Evolutionary conservation across 2,329 filamentous ascomycete genomes (phyloP), one percentile per base, ranked within the genome.

Genomic region (Aspergillus alliaceus): DNA sequence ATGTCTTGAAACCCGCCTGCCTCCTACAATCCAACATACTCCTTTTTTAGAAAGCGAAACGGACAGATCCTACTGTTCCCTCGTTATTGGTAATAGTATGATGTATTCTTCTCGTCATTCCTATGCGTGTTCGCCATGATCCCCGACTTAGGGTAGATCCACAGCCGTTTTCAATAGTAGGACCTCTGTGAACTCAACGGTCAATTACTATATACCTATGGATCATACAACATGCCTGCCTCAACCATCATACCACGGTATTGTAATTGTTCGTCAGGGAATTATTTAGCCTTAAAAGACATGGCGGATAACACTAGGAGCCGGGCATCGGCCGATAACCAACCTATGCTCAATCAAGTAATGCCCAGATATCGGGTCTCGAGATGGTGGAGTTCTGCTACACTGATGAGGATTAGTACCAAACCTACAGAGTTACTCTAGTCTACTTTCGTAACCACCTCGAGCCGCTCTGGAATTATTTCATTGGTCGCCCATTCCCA

Each of bases 371-470:
- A 40, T 51, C 53, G 52, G 55, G 54, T 54, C 51, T 56, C 54
- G 46, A 57, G 54, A 54, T 52, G 40, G 49, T 53, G 46, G 35
- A 50, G 44, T 20, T 18, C 14, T 22, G 3, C 25, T 47, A 57
- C 31, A 31, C 58, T 54, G 14, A 59, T 57, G 27, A n/a, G 47
- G 59, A 34, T 46, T 65, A 60, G 59, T 8, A 1, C n/a, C 6
- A 46, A 52, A 42, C 34, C 58, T 50, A 53, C 37, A 51, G 58
- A 56, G 63, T 64, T 59, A 64, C 60, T 58, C 35, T 31, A 39
- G 14, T 24, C 57, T 58, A 59, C 54, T 53, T 49, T 32, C 22
- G 51, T 58, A 60, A 54, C 59, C 58, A 54, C 58, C 57, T 58
- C 56, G 32, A 53, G 54, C 35, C 49, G 29, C 15, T 37, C 20